Evolutionary conservation across 2,329 filamentous ascomycete species (phyloP), one percentile per base, ranked within the genome.

Genomic region (Chalaropsis thielavioides): DNA sequence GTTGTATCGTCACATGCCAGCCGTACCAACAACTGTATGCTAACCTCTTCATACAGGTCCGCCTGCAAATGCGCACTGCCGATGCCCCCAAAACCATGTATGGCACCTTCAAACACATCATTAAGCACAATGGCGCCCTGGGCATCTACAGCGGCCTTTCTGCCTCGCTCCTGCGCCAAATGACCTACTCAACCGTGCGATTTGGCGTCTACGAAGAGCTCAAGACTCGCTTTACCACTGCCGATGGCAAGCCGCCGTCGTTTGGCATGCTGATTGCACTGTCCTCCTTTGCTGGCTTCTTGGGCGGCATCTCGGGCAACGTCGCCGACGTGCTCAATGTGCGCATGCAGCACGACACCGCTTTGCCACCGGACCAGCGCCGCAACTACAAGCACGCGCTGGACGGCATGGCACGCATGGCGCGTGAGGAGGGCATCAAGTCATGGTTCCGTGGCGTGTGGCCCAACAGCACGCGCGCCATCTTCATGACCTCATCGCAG

Each of bases 141-240:
- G 92, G 91, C 35, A 82, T 99, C 60, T 99, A 99, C 77, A 87
- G 83, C 72, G 94, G 94, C 77, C 85, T 97, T 67, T 95, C 92
- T 1, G 94, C 94, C 69, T 94, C 92, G 65, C 83, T 97, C 61
- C 82, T 97, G 66, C 92, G 94, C 69, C 94, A 97, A 78, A 82
- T 92, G 70, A 97, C 94, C 67, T 99, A 99, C 79, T 94, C 89
- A 67, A 99, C 94, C 62, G 94, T 91, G 44, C 90, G 94, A 61
- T 99, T 99, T 77, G 94, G 91, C 69, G 85, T 96, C 69, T 99
- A 99, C 79, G 94, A 97, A 77, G 86, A 95, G 70, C 80, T 97
- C 67, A 99, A 99, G 77, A 78, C 82, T 27, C 82, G 81, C 62
- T 67, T 54, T 43, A 80, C 87, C 72, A 83, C 83, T 44, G 69